Conservation (phyloP, 768 basidiomycete genomes). For the Trichaptum fuscoviolaceum region DNA sequence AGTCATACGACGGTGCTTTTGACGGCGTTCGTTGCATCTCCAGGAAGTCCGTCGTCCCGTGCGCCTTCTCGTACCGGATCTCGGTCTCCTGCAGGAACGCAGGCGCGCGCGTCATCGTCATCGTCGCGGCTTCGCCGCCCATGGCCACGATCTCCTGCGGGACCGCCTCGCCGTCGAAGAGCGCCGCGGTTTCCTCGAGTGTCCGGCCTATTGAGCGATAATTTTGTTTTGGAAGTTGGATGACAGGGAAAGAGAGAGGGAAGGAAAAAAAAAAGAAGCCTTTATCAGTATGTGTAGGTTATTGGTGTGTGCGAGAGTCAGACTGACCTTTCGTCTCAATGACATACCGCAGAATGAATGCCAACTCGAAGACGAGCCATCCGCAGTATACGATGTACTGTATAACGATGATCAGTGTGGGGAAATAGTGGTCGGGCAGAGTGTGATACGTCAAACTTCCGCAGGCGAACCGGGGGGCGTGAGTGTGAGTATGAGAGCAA, state of each 20-base stretch:
- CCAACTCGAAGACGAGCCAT: slow-evolving; percentile 58
- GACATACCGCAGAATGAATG: slow-evolving; percentile 49
- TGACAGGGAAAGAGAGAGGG: not conserved
- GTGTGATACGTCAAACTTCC: slow-evolving; percentile 40
- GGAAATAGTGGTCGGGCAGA: slow-evolving; percentile 1
- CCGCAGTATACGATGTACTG: slow-evolving; percentile 57
- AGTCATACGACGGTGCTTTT: not conserved
- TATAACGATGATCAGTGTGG: not conserved
- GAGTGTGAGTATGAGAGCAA: slow-evolving; percentile 6
- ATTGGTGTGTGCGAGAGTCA: not conserved
- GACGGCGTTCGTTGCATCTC: not conserved
- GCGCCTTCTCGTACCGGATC: not conserved
- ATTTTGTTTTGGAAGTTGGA: slow-evolving; percentile 3
- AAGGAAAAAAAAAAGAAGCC: not conserved
- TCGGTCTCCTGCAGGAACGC: not conserved
- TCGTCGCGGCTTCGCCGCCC: slow-evolving; percentile 45
- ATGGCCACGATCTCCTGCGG: slow-evolving; percentile 38
- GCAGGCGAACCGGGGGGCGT: slow-evolving; percentile 8
- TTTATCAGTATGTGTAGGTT: not conserved
- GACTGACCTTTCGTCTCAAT: slow-evolving; percentile 57
- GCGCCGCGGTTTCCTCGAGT: slow-evolving; percentile 65
- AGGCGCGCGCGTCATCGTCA: slow-evolving; percentile 17
- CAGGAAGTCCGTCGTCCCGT: not conserved
- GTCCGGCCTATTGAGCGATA: slow-evolving; percentile 41
- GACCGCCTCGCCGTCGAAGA: slow-evolving; percentile 58